Evolutionary conservation across 371 early-diverging fungal genomes (phyloP), one percentile per base, ranked within the genome.

Genomic region (Mortierella sp.): DNA sequence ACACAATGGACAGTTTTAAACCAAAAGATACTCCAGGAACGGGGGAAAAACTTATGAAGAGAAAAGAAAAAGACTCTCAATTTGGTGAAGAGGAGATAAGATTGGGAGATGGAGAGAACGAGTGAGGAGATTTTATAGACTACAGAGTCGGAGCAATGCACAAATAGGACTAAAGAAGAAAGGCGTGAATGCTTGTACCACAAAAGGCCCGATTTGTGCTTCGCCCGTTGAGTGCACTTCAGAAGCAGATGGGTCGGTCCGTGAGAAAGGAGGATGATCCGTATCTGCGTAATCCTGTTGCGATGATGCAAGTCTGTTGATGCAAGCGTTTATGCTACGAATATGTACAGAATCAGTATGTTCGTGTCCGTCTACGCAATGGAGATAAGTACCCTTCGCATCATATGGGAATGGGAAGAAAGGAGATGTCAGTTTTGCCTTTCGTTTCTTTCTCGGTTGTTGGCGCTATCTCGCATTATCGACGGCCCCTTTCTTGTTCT

Each of bases 381-480:
- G 37, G 37, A n/a, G n/a, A 34, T 34, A 34, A 34, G 7, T 7
- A 7, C 37, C 37, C 37, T 34, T 34, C 37, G 37, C 37, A 34
- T 34, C 37, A 34, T 34, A 34, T 7, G 37, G 37, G 37, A 14
- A 34, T 34, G 37, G 37, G 37, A 34, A 34, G 34, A 34, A 44
- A 44, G 23, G n/a, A 44, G 46, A 44, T 44, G 6, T 43, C 21
- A n/a, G 1, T 9, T 1, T 43, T 8, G 5, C 43, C 19, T 21
- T 6, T 43, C 6, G 11, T n/a, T 17, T 8, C 43, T 43, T 43
- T 37, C 14, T 14, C 9, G 9, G 37, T 37, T 37, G 14, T 37
- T 43, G 43, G n/a, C 43, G 43, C n/a, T 43, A 43, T 43, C 43
- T 43, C 17, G 43, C 43, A 2, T 43, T 43, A n/a, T 43, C 21